Conservation (phyloP, 116 monocot species). For the Cymodocea nodosa region DNA sequence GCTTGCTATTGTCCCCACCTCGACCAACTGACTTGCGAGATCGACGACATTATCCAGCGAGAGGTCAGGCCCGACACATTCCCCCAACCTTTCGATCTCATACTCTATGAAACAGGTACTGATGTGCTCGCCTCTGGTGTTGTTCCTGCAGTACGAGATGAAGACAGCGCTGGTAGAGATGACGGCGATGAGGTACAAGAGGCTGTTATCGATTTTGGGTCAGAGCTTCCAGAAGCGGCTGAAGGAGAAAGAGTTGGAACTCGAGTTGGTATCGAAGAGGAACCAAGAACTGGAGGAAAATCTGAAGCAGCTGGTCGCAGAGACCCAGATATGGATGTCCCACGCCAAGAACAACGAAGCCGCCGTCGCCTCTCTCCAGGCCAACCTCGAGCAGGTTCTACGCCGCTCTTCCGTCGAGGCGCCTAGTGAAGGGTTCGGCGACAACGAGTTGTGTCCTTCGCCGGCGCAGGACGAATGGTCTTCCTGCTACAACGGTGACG, state of each 20-base stretch:
- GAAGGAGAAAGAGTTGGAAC: slow-evolving; percentile 32
- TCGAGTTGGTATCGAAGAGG: slow-evolving; percentile 15
- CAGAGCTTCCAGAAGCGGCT: slow-evolving; percentile 15
- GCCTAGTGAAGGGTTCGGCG: slow-evolving; percentile 9
- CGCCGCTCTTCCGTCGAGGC: neutral
- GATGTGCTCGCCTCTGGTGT: neutral
- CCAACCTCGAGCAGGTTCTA: slow-evolving; percentile 33
- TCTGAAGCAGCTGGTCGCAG: slow-evolving; percentile 22
- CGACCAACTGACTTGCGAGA: slow-evolving; percentile 33
- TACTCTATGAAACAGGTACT: no score
- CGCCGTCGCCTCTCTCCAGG: slow-evolving; percentile 19
- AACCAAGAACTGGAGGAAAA: slow-evolving; percentile 43
- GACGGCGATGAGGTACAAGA: slow-evolving; percentile 17
- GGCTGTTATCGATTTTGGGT: slow-evolving; percentile 15
- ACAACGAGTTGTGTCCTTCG: neutral
- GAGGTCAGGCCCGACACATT: slow-evolving; percentile 15
- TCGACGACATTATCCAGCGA: slow-evolving; percentile 27
- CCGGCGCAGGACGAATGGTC: slow-evolving; percentile 29
- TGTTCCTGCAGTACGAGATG: slow-evolving; percentile 35
- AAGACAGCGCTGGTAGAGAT: slow-evolving; percentile 17
- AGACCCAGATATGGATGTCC: slow-evolving; percentile 49
- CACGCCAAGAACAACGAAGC: slow-evolving; percentile 47
- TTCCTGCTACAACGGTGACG: slow-evolving; percentile 20
- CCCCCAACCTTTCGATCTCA: no score
- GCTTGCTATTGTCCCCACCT: neutral